Conservation (phyloP, 2,329 filamentous ascomycete genomes). For the Aspergillus hiratsukae region DNA sequence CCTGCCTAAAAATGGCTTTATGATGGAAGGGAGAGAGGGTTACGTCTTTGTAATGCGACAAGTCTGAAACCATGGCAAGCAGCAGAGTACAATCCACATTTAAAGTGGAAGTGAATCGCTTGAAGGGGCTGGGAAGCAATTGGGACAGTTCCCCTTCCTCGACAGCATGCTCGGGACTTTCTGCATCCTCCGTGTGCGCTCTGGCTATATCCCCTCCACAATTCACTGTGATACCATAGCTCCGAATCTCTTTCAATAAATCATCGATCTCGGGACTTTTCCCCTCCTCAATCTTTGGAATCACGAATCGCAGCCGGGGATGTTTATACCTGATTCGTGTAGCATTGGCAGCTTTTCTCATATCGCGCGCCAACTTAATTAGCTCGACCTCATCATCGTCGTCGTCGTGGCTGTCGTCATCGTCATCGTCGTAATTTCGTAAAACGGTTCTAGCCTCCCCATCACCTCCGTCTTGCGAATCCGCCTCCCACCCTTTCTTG, state of each 20-base stretch:
- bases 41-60: constrained; percentile 54
- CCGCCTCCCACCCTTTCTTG: constrained; percentile 60
- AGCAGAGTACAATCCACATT: constrained; percentile 60
- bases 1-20: constrained; percentile 58
- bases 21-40: constrained; percentile 52
- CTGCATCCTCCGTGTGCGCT: constrained; percentile 4
- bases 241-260: constrained; percentile 53
- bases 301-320: constrained; percentile 56
- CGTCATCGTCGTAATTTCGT: constrained; percentile 32
- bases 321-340: constrained; percentile 56
- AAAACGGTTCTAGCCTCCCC: constrained; percentile 22
- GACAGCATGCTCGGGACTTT: constrained; percentile 5
- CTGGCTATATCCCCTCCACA: constrained; percentile 25
- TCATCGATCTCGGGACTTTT: constrained; percentile 52
- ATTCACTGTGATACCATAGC: constrained; percentile 44
- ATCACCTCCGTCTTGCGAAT: constrained; percentile 43
- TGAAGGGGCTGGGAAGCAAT: constrained; percentile 39
- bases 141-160: constrained; percentile 21
- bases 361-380: constrained; percentile 55
- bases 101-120: constrained; percentile 39
- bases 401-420: constrained; percentile 40
- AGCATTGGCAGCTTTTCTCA: constrained; percentile 54
- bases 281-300: constrained; percentile 55
- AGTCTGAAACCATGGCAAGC: constrained; percentile 68
- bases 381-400: constrained; percentile 56